Conservation (phyloP, 345 rosid species). For the Sapria himalayana region DNA sequence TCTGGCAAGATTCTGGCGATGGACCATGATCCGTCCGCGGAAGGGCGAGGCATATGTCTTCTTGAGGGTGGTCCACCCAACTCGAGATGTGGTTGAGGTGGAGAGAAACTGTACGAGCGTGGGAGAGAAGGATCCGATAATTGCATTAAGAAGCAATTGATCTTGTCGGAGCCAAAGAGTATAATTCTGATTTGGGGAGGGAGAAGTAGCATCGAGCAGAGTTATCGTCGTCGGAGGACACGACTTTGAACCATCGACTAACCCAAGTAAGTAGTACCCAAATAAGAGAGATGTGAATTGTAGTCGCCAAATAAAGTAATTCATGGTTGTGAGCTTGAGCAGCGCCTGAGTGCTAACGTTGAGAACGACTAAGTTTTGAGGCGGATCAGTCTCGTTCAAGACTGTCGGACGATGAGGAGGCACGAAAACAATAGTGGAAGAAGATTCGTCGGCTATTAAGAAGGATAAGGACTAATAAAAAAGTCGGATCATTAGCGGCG, state of each 20-base stretch:
- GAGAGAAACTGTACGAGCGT: neutral
- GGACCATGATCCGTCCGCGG: neutral
- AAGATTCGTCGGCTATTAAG: too few species aligned
- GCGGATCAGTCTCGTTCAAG: too few species aligned
- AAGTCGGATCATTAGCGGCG: too few species aligned
- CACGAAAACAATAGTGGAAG: too few species aligned
- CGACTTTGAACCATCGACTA: neutral
- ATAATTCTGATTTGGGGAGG: neutral
- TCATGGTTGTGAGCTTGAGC: neutral
- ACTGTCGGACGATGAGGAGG: too few species aligned
- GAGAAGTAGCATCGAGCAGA: neutral
- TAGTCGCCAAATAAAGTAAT: neutral
- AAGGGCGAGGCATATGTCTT: neutral
- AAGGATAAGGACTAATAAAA: too few species aligned
- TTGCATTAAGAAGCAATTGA: neutral
- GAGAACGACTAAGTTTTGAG: too few species aligned
- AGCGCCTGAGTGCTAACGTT: neutral
- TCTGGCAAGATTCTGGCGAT: too few species aligned
- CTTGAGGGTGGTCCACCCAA: neutral
- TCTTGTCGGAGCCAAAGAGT: neutral
- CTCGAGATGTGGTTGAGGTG: neutral
- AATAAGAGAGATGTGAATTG: neutral
- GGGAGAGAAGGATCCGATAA: neutral
- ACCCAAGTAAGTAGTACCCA: neutral
- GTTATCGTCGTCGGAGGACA: neutral